Conservation (phyloP, 257 asterid species). For the Parsonsia alboflavescens region DNA sequence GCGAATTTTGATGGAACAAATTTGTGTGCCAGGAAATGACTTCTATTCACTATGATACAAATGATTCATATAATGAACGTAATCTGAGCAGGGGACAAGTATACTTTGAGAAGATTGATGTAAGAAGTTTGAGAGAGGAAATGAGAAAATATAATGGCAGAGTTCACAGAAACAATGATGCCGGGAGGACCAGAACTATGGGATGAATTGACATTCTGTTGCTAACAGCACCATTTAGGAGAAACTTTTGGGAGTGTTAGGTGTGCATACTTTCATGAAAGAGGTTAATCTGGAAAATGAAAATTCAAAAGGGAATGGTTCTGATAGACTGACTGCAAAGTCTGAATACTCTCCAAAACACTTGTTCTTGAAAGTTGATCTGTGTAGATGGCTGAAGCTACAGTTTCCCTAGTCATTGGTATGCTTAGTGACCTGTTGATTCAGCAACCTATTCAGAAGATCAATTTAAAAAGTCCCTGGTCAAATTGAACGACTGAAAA, state of each 20-base stretch:
- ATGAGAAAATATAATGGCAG: neutral
- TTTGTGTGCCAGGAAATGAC: neutral
- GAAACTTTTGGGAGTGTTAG: neutral
- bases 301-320: neutral
- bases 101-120: neutral
- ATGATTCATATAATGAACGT: neutral
- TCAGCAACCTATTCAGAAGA: conserved; percentile 1
- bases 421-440: neutral
- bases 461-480: neutral
- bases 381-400: neutral
- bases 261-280: neutral
- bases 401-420: neutral
- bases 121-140: neutral
- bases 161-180: neutral
- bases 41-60: neutral
- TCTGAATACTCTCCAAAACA: neutral
- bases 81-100: neutral
- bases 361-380: neutral
- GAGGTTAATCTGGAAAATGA: neutral
- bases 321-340: neutral
- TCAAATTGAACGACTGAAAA: neutral
- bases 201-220: neutral
- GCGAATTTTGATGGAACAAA: neutral
- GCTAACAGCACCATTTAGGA: neutral
- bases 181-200: neutral